These are phyloP conservation scores for Quercus gilva DNA, from an alignment of 306 rosid genomes.

Conservation along the genomic window DNA sequence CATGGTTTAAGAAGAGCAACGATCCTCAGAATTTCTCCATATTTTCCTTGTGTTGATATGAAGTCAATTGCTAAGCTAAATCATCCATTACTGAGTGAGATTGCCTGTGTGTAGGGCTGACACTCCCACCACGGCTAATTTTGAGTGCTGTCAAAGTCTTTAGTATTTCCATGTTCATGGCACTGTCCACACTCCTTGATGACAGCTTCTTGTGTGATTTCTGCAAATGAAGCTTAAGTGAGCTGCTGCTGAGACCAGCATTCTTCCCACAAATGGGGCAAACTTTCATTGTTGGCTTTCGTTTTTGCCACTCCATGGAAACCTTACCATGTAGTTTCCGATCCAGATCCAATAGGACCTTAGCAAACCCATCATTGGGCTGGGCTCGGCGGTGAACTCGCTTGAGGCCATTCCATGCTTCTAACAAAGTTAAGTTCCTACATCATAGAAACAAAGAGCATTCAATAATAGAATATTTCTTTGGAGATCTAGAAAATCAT, in stretches of 20 bases:
- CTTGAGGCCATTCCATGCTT: conserved; percentile 85
- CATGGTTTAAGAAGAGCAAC: too few species aligned
- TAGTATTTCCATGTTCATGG: conserved; percentile 88
- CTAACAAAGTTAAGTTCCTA: conserved; percentile 61
- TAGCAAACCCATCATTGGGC: conserved; percentile 93
- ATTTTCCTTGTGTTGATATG: background rate
- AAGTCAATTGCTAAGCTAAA: background rate
- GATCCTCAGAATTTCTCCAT: background rate
- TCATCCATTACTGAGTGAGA: conserved; percentile 43
- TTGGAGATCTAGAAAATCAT: background rate
- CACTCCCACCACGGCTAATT: conserved; percentile 62
- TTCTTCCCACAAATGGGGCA: conserved; percentile 94
- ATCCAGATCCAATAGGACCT: conserved; percentile 53
- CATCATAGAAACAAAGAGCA: conserved; percentile 20
- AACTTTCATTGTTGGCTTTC: conserved; percentile 79
- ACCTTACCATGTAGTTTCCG: conserved; percentile 67
- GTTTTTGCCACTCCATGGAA: conserved; percentile 90
- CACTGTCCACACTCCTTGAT: conserved; percentile 93
- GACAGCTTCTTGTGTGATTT: conserved; percentile 85
- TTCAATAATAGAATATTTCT: conserved; percentile 6
- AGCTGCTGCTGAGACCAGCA: conserved; percentile 94
- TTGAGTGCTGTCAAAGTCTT: conserved; percentile 72
- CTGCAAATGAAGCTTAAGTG: conserved; percentile 87
- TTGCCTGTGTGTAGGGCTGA: conserved; percentile 61
- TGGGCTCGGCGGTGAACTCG: conserved; percentile 87